Evolutionary conservation across 805 yeast genomes (phyloP).

Genomic region (Ogataea salicorniae): DNA sequence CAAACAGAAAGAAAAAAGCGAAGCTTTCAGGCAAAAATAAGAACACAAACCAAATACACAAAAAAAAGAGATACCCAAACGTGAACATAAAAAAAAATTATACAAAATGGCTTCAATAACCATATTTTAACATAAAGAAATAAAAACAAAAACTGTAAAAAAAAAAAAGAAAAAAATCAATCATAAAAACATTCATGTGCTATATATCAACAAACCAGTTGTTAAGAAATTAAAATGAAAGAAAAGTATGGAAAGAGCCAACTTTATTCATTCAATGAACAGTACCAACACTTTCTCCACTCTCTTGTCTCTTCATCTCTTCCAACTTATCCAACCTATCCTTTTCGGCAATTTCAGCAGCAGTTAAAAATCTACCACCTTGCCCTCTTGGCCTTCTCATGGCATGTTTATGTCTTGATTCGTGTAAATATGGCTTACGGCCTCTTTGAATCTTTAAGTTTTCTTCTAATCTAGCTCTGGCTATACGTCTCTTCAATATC

Average conservation of each 20-base stretch:
- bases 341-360: conserved; percentile 79
- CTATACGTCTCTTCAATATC: conserved; percentile 85
- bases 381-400: conserved; percentile 99
- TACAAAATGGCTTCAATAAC: no score
- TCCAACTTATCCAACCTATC: conserved; percentile 36
- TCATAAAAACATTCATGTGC: background rate
- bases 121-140: no score
- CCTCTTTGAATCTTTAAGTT: conserved; percentile 81
- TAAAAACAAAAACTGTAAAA: background rate
- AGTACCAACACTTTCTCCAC: background rate
- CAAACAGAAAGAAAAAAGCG: background rate
- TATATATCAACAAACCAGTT: no score
- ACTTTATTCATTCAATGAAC: background rate
- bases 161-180: background rate
- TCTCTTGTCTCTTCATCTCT: conserved; percentile 1
- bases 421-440: conserved; percentile 90
- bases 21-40: background rate
- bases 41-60: background rate
- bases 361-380: conserved; percentile 95
- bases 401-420: conserved; percentile 96
- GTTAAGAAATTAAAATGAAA: background rate
- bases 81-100: no score
- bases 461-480: conserved; percentile 91
- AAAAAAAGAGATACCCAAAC: background rate
- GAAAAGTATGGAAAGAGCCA: background rate